Evolutionary conservation across 78 protist species (phyloP), one percentile per base, ranked within the genome.

Genomic region (Reticulomyxa filosa): DNA sequence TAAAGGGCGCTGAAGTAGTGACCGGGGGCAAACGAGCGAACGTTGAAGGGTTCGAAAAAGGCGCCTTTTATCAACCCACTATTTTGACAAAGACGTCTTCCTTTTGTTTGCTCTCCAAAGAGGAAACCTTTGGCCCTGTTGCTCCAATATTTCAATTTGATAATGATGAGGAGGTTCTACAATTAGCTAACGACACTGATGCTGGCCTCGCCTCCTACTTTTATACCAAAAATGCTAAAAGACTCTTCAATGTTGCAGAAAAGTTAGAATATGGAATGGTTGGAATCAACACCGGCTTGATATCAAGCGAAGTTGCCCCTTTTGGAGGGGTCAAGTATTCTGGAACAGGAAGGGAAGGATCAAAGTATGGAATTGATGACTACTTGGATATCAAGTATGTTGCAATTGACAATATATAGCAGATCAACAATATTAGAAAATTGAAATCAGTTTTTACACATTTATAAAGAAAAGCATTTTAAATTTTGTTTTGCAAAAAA

Each of bases 71-170:
- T n/a, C n/a, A n/a, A n/a, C n/a, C n/a, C n/a, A n/a, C n/a, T n/a
- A n/a, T n/a, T n/a, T n/a, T n/a, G n/a, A n/a, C n/a, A n/a, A n/a
- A n/a, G n/a, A n/a, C n/a, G n/a, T n/a, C n/a, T n/a, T n/a, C n/a
- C n/a, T n/a, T n/a, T n/a, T n/a, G n/a, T n/a, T n/a, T n/a, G n/a
- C 29, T 33, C 10, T 4, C 10, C 42, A 0, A 1, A 10, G 51
- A 55, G 11, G 79, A 74, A 35, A 74, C 63, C 10, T 74, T 74
- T 34, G 79, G 73, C 0, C 79, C 79, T 4, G 30, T 74, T 0
- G 73, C 72, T 2, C 46, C 79, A 1, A 0, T 74, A 1, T 3
- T 4, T 17, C 38, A 39, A 2, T 74, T 74, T 34, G 1, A 4
- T 26, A 42, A 22, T 3, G 79, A 74, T 38, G 79, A 26, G 26